Percentiles rank a stretch among this genome's conserved stretches.
These are phyloP conservation scores for Raddia guianensis DNA, from an alignment of 176 grass and related monocot species.

Conservation along the genomic window DNA sequence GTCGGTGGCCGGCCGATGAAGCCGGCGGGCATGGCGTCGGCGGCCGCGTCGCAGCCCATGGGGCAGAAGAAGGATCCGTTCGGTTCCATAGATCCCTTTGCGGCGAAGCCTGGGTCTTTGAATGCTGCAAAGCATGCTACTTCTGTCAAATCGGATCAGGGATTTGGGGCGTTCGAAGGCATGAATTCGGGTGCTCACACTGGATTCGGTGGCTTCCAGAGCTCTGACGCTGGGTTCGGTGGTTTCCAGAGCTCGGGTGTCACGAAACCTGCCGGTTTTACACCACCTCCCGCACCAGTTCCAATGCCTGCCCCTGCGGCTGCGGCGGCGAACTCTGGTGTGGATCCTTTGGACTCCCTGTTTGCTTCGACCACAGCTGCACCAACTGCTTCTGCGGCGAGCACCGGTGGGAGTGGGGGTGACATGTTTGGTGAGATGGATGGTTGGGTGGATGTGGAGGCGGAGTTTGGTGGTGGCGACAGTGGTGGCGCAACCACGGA, in stretches of 20 bases:
- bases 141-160: constrained; percentile 48
- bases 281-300: constrained; percentile 46
- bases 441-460: constrained; percentile 78
- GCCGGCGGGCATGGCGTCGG: constrained; percentile 47
- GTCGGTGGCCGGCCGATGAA: constrained; percentile 66
- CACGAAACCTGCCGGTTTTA: constrained; percentile 47
- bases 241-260: constrained; percentile 48
- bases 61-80: constrained; percentile 79
- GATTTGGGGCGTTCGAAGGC: constrained; percentile 62
- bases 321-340: constrained; percentile 27
- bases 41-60: constrained; percentile 44
- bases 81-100: constrained; percentile 75
- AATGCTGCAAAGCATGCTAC: constrained; percentile 35
- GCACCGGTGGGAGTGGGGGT: constrained; percentile 37
- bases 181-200: constrained; percentile 28
- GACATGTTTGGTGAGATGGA: constrained; percentile 82
- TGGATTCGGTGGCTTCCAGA: constrained; percentile 61
- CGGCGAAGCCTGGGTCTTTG: constrained; percentile 55
- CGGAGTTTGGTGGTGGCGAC: constrained; percentile 68
- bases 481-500: constrained; percentile 65
- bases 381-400: constrained; percentile 33
- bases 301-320: constrained; percentile 43
- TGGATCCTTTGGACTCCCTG: constrained; percentile 71
- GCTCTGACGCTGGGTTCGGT: constrained; percentile 41
- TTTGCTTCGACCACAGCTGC: constrained; percentile 70